Base-by-base conservation (phyloP, 106 monocot genomes). In the Dactylorhiza incarnata region DNA sequence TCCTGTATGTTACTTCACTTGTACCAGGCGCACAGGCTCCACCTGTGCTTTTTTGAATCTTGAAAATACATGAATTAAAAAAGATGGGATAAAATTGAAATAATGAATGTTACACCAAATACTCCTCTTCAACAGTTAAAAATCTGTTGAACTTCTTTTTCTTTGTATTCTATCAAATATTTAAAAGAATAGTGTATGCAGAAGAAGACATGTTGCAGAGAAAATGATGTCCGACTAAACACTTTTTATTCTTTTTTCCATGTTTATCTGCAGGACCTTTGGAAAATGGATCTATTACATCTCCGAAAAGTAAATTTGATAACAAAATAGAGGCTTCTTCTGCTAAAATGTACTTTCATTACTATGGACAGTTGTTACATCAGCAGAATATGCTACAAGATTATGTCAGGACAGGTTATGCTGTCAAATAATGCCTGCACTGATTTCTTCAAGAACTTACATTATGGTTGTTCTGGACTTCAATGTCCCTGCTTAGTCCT, bases 371-470 rank as follows among this genome's bases (percentile, higher is more conserved):
- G 79, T 72, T 97, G 75, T 61, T 94, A 51, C 97, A 97, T 89
- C 96, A 97, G 77, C 97, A 97, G 81, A 97, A 97, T 83, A 97
- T 97, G 97, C 80, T 97, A 55, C 97, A 97, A 78, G 93, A 94
- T 88, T 97, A 93, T 85, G 97, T 97, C 74, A 89, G 97, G 82
- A 94, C 97, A 94, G 97, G 97, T 97, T 71, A 82, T 50, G 20
- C 6, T 72, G n/a, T 71, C 25, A 50, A 16, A 25, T 25, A 68
- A 61, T 20, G 58, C 61, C 10, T 59, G 16, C 16, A 53, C 19
- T 20, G 4, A 66, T 45, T 5, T 50, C 45, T 14, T 24, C 25
- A 54, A 48, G 29, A 12, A 65, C 15, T 9, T 49, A 20, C 75
- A 46, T 49, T 79, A 23, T 49, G 6, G 53, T 53, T 49, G 7